Evolutionary conservation across 208 protist species (phyloP).

Genomic region (Trypanosoma avium): DNA sequence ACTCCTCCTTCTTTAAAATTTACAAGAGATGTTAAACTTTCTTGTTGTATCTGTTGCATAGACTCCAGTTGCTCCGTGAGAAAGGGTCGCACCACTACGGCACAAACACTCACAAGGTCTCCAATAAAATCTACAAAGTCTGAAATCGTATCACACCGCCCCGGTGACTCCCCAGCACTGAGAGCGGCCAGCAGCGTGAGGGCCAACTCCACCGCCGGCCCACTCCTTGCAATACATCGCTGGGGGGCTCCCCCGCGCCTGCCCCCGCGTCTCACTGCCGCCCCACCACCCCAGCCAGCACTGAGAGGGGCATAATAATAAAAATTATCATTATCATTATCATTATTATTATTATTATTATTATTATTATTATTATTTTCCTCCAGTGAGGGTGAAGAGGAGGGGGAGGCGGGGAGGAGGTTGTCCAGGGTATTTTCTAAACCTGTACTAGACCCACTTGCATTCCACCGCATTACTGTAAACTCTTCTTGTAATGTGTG

Average conservation of each 20-base stretch:
- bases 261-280: background rate
- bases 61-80: conserved; percentile 19
- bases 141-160: conserved; percentile 11
- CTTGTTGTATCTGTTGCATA: background rate
- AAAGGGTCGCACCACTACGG: conserved; percentile 23
- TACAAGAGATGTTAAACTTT: too few species aligned
- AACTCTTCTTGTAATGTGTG: conserved; percentile 21
- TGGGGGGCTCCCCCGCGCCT: background rate
- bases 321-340: background rate
- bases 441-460: background rate
- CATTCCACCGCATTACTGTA: conserved; percentile 15
- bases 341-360: background rate
- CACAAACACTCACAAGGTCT: conserved; percentile 28
- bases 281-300: background rate
- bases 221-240: background rate
- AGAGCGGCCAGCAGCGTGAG: conserved; percentile 12
- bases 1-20: too few species aligned
- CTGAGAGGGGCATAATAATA: conserved; percentile 2
- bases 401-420: too few species aligned
- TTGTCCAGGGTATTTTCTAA: background rate
- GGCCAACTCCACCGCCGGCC: conserved; percentile 10
- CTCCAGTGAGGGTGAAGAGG: too few species aligned
- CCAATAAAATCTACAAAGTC: conserved; percentile 30
- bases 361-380: background rate
- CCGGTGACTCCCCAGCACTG: background rate